These are phyloP conservation scores for Xylaria palmicola DNA, from an alignment of 495 filamentous ascomycete genomes.

Conservation along the genomic window DNA sequence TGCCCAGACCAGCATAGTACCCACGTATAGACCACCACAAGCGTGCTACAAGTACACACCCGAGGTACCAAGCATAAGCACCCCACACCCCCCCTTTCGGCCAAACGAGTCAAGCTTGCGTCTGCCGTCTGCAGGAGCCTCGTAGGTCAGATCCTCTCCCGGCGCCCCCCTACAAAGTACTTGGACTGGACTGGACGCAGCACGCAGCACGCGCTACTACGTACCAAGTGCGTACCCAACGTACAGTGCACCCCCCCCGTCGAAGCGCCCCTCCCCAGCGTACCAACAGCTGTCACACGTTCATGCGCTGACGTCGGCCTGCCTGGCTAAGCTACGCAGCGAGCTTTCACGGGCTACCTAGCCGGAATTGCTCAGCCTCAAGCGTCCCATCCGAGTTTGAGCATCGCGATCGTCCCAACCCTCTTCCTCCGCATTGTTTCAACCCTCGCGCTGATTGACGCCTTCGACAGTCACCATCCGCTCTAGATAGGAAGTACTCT, in stretches of 20 bases:
- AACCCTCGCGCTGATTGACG: not conserved
- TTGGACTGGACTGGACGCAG: too few species aligned
- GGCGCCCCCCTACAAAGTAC: too few species aligned
- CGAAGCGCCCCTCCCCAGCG: too few species aligned
- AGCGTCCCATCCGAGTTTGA: conserved; percentile 24
- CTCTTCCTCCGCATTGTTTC: conserved; percentile 18
- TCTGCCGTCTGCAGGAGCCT: conserved; percentile 5
- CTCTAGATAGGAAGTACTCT: not conserved
- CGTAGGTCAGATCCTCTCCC: too few species aligned
- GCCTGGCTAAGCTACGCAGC: conserved; percentile 26
- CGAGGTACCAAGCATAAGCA: conserved; percentile 10
- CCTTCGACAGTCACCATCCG: not conserved
- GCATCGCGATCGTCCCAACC: conserved; percentile 19
- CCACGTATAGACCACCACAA: too few species aligned
- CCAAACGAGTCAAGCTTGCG: conserved; percentile 18
- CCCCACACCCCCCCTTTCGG: conserved; percentile 7
- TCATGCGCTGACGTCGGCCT: conserved; percentile 47
- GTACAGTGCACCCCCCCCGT: too few species aligned
- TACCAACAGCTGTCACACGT: conserved; percentile 20
- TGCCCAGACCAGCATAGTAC: too few species aligned
- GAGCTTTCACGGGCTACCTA: conserved; percentile 24
- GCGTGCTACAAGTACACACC: too few species aligned
- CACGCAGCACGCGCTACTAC: too few species aligned
- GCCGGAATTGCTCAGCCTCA: conserved; percentile 31
- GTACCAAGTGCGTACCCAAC: too few species aligned